Base-by-base conservation (phyloP, 1,284 basidiomycete genomes). In the Sanghuangporus baumii region DNA sequence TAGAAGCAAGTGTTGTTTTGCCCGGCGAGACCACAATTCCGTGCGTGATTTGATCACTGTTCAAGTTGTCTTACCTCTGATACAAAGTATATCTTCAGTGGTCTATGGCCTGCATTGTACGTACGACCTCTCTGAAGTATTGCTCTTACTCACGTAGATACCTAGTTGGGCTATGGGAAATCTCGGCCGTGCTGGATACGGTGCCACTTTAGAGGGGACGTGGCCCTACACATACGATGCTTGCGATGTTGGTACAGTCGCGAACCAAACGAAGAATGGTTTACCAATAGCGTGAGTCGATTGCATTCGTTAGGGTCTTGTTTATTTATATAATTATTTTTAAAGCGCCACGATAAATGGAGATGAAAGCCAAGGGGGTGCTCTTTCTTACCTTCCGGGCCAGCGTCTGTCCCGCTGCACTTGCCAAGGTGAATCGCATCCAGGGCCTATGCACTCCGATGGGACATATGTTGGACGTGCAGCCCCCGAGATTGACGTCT, bases 401-500 rank as follows among this genome's bases (percentile, higher is more conserved):
- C 88, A 89, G 68, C 79, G 83, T 38, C 72, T 87, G 18, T 93
- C 91, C 4, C 81, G 89, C 0, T 96, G 94, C 74, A 94, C 93
- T 1, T 96, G 94, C 71, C 77, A 85, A 0, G 82, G 83, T 16
- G 85, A 87, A 59, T 84, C 87, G 55, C 94, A 96, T 70, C 94
- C 94, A 0, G 94, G 94, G 0, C 94, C 94, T 12, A 78, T 71
- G 38, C 75, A 76, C 57, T 62, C 70, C n/a, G 80, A 83, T 68
- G 82, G 82, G 8, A 81, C 82, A 12, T 88, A 80, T 58, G 82
- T 85, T 7, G 94, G 93, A n/a, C 83, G 94, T 60, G 81, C 87
- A 5, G 90, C 91, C 0, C 93, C 93, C 0, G 93, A 96, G 76
- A 91, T 96, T 66, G 91, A 94, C 75, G 81, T 94, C 40, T 76